These are phyloP conservation scores for Rossbeevera mucosa DNA, from an alignment of 768 basidiomycete genomes.

Conservation along the genomic window DNA sequence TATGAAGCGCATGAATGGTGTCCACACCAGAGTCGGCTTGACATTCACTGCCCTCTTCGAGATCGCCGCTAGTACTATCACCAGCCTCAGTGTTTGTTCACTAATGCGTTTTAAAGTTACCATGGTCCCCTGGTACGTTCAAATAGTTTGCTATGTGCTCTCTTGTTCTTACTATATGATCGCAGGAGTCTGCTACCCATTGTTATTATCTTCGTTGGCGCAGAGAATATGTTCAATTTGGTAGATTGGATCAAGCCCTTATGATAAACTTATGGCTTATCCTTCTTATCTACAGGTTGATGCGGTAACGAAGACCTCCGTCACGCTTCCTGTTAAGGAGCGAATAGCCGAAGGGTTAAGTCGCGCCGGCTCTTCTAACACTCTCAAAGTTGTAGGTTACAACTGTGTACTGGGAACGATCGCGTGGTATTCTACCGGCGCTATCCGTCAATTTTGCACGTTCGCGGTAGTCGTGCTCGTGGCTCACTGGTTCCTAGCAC, in stretches of 20 bases:
- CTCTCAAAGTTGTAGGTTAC: constrained; percentile 86
- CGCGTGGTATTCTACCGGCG: constrained; percentile 68
- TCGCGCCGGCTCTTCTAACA: constrained; percentile 85
- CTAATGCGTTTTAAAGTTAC: constrained; percentile 84
- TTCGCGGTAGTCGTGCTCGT: constrained; percentile 94
- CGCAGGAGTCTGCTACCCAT: constrained; percentile 84
- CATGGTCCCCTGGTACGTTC: constrained; percentile 79
- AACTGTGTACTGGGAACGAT: constrained; percentile 75
- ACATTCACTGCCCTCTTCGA: constrained; percentile 93
- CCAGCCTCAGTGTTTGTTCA: constrained; percentile 88
- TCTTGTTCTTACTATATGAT: constrained; percentile 7
- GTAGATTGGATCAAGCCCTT: constrained; percentile 41
- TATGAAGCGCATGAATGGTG: constrained; percentile 71
- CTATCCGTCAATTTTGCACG: constrained; percentile 87
- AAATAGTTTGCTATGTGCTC: neutral
- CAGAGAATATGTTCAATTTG: constrained; percentile 96
- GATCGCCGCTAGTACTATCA: constrained; percentile 88
- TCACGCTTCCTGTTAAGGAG: constrained; percentile 85
- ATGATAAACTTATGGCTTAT: constrained; percentile 21
- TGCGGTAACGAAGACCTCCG: constrained; percentile 77
- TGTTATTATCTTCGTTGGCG: constrained; percentile 91
- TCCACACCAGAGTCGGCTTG: constrained; percentile 88
- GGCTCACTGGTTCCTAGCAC: constrained; percentile 95
- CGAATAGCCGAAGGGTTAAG: constrained; percentile 90
- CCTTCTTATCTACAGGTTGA: constrained; percentile 55